phyloP scores from a whole-genome alignment of 306 rosid genomes.

The Dryas alaskensis region DNA sequence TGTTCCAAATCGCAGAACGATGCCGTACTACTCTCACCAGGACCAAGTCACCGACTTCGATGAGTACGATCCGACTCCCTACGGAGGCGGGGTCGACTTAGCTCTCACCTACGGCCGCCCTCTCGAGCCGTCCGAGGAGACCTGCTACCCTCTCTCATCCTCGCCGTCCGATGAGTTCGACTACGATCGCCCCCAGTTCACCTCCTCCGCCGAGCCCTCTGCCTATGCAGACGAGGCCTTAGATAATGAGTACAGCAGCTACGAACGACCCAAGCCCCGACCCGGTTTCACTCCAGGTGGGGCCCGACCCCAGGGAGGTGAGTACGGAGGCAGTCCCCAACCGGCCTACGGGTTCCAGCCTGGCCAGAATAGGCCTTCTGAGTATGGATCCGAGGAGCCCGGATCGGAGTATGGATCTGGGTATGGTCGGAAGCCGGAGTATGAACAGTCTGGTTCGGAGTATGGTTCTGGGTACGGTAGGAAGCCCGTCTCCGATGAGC shows the following conservation, averaged over 20 bases:
- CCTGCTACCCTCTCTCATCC: slow-evolving; percentile 49
- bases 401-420: slow-evolving; percentile 33
- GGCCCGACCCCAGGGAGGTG: slow-evolving; percentile 22
- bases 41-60: slow-evolving; percentile 41
- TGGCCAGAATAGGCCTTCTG: slow-evolving; percentile 18
- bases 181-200: slow-evolving; percentile 72
- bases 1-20: neutral
- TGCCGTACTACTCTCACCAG: slow-evolving; percentile 45
- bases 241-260: slow-evolving; percentile 66
- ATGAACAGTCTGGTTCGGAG: slow-evolving; percentile 10
- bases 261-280: slow-evolving; percentile 55
- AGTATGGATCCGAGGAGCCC: slow-evolving; percentile 22
- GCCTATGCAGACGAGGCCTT: slow-evolving; percentile 71
- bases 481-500: neutral
- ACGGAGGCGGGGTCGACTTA: slow-evolving; percentile 44
- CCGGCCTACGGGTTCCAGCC: slow-evolving; percentile 31
- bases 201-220: slow-evolving; percentile 53
- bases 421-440: slow-evolving; percentile 17
- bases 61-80: slow-evolving; percentile 52
- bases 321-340: slow-evolving; percentile 24
- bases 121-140: slow-evolving; percentile 41
- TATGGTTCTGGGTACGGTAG: slow-evolving; percentile 15
- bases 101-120: slow-evolving; percentile 45
- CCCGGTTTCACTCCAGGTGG: slow-evolving; percentile 21
- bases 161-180: slow-evolving; percentile 44